These are phyloP conservation scores for Pseudonitzschia delicatissima DNA, from an alignment of 108 stramenopile species.

Conservation along the genomic window DNA sequence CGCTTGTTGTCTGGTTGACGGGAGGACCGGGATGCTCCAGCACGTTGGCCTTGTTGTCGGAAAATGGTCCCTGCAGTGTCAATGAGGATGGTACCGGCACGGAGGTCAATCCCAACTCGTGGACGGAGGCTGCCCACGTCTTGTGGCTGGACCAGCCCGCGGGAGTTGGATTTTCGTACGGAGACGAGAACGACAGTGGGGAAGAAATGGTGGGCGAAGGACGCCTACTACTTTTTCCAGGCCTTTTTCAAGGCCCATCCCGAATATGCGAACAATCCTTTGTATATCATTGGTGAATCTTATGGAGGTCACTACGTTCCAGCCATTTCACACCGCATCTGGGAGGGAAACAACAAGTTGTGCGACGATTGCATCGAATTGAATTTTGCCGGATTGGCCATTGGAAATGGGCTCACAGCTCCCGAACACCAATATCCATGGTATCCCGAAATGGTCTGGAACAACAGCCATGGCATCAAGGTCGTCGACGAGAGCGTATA, in stretches of 20 bases:
- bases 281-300: constrained; percentile 84
- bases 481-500: constrained; percentile 72
- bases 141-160: constrained; percentile 97
- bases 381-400: constrained; percentile 85
- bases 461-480: constrained; percentile 88
- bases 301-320: constrained; percentile 98
- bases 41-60: constrained; percentile 85
- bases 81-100: constrained; percentile 87
- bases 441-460: constrained; percentile 92
- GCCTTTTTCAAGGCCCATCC: constrained; percentile 85
- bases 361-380: constrained; percentile 41
- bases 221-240: constrained; percentile 94
- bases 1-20: constrained; percentile 92
- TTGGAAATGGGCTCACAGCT: constrained; percentile 96
- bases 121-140: constrained; percentile 95
- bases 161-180: constrained; percentile 96
- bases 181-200: constrained; percentile 70
- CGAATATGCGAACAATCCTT: constrained; percentile 74
- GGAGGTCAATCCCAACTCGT: constrained; percentile 83
- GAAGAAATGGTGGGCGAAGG: constrained; percentile 92
- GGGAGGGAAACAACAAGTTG: constrained; percentile 25
- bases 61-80: constrained; percentile 96
- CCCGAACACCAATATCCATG: constrained; percentile 88
- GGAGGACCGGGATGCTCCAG: constrained; percentile 88
- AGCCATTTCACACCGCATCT: constrained; percentile 71